Base-by-base conservation (phyloP, 163 green algal species). In the Scenedesmus sp. region DNA sequence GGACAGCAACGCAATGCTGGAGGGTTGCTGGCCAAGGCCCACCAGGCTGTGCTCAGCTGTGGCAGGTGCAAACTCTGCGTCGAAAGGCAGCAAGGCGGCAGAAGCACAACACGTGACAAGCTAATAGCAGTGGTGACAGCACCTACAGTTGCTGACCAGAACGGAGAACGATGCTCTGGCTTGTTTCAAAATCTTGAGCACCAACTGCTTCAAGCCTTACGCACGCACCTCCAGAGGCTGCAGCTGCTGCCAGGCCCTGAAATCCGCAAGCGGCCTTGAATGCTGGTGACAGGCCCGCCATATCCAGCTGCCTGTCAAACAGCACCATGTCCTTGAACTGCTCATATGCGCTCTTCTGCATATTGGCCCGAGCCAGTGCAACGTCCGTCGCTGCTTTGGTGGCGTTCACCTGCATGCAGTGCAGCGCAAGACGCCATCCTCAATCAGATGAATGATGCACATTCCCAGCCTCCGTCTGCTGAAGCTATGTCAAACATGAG, bases 311-410 rank as follows among this genome's bases (percentile, higher is more conserved):
- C 37, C 89, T 84, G 87, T 97, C 94, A 46, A 90, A 90, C 40
- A 95, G 68, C 35, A 96, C 85, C 93, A 95, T 96, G 56, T 96
- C 93, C 51, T 78, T 91, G 87, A 92, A 95, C 30, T 91, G 91
- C 72, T 87, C 78, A 86, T 95, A 97, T 40, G 92, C 91, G 24
- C 86, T 81, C 93, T 96, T 96, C 94, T 95, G 96, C 61, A 93
- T 76, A 80, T 95, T 92, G 20, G 94, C 93, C 16, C 86, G 43
- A 18, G 95, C 90, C 51, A 97, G 97, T 15, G 94, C 95, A 37
- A 93, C 85, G 46, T 94, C 90, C 72, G 97, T 90, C 2, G 93
- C 94, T 49, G 94, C 90, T 51, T 93, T 93, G 37, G n/a, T 56
- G 22, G 85, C 68, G 44, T 84, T 85, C 2, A 76, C 85, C 85